Evolutionary conservation across 352 stramenopile species (phyloP), one percentile per base, ranked within the genome.

Genomic region (Lagenidium sp.): DNA sequence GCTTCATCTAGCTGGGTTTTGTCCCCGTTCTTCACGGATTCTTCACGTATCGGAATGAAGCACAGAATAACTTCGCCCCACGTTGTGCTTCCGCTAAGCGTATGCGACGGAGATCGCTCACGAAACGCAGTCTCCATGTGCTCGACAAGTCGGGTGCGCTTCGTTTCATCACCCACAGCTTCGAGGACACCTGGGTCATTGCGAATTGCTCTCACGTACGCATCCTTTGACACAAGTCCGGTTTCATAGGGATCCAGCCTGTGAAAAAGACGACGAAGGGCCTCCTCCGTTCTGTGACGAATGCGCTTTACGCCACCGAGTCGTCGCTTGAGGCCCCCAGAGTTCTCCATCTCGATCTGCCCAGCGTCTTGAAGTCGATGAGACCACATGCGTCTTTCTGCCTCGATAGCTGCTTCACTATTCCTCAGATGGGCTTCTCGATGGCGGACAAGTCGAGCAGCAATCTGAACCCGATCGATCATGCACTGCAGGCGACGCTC

Each of bases 11-110:
- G n/a, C n/a, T n/a, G n/a, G n/a, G n/a, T n/a, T n/a, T n/a, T n/a
- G n/a, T n/a, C n/a, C n/a, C n/a, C n/a, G n/a, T n/a, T n/a, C n/a
- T n/a, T n/a, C n/a, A n/a, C n/a, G n/a, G n/a, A n/a, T n/a, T n/a
- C n/a, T n/a, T n/a, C n/a, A n/a, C n/a, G n/a, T n/a, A n/a, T 53
- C 0, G 74, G 77, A 36, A 89, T 73, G 36, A 86, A 86, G 6
- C 82, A 45, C 4, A 89, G 53, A 47, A 89, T 18, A 26, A 90
- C 68, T 47, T 90, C 74, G 22, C 77, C 77, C 77, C 77, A 90
- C n/a, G 74, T 87, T 20, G 84, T 44, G 5, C 57, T 81, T 1
- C 60, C 63, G 6, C 51, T 21, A 7, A 60, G 15, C 12, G 36
- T 44, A 6, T 44, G 42, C 11, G 39, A 31, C 8, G 45, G 15